A percentile compares a stretch with the other conserved stretches of the same genome.
phyloP scores from a whole-genome alignment of 2,329 filamentous ascomycete species.

The Claviceps africana region DNA sequence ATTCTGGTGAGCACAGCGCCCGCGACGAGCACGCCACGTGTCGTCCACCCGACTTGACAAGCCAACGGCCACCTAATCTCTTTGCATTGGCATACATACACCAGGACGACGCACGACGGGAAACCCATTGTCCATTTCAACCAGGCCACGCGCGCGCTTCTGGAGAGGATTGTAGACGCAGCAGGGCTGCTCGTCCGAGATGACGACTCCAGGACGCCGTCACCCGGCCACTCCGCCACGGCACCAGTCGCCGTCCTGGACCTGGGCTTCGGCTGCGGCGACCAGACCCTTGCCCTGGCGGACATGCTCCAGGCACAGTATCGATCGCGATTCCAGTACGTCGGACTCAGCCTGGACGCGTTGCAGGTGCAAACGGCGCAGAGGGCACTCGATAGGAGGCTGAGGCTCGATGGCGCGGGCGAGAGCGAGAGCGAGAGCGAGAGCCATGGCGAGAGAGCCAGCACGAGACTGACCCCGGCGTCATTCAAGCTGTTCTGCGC shows the following conservation, averaged over 20 bases:
- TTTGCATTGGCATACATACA: background rate
- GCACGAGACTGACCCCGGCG: background rate
- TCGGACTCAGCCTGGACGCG: slow-evolving; percentile 37
- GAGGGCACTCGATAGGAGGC: slow-evolving; percentile 15
- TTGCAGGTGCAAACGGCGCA: slow-evolving; percentile 27
- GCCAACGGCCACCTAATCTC: background rate
- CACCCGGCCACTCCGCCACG: slow-evolving; percentile 10
- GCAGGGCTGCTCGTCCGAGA: slow-evolving; percentile 23
- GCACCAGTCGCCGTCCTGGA: slow-evolving; percentile 32
- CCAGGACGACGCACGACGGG: slow-evolving; percentile 18
- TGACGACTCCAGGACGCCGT: background rate
- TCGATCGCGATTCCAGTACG: slow-evolving; percentile 26
- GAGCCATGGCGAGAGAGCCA: background rate
- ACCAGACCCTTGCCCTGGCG: slow-evolving; percentile 36
- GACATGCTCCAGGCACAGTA: slow-evolving; percentile 11
- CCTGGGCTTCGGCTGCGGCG: slow-evolving; percentile 45
- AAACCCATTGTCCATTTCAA: slow-evolving; percentile 23
- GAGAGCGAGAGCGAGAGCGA: no score
- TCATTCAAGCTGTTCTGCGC: slow-evolving; percentile 29
- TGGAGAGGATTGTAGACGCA: slow-evolving; percentile 30
- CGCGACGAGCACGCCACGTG: background rate
- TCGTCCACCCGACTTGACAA: background rate
- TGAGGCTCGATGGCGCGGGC: slow-evolving; percentile 6
- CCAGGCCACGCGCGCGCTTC: slow-evolving; percentile 33
- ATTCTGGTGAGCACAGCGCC: slow-evolving; percentile 33